Percentiles rank a stretch among this genome's conserved stretches.
Conservation (phyloP, 129 eudicot genomes). For the Heracleum sosnowskyi region DNA sequence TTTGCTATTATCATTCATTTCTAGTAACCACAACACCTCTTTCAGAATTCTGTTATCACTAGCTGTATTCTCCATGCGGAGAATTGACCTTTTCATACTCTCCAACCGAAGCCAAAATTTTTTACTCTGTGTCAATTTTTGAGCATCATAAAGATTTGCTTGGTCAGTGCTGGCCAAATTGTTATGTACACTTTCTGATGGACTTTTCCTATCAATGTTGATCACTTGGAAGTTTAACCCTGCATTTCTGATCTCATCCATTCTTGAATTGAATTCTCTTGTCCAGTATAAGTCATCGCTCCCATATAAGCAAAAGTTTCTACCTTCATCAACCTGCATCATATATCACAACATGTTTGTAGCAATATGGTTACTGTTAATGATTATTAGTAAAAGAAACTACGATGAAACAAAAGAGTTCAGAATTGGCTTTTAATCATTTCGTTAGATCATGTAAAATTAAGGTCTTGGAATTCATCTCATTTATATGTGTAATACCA, state of each 20-base stretch:
- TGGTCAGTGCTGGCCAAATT: slow-evolving; percentile 27
- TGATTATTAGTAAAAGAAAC: background rate
- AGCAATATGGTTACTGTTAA: background rate
- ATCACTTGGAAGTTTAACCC: slow-evolving; percentile 53
- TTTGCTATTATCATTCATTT: slow-evolving; percentile 12
- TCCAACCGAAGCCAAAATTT: slow-evolving; percentile 66
- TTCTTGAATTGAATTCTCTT: slow-evolving; percentile 38
- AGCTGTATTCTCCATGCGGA: slow-evolving; percentile 14
- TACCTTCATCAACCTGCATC: slow-evolving; percentile 47
- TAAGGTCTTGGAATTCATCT: background rate
- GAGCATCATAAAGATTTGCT: slow-evolving; percentile 27
- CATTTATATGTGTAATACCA: background rate
- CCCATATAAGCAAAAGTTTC: slow-evolving; percentile 56
- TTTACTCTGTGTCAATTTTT: slow-evolving; percentile 25
- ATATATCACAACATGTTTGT: background rate
- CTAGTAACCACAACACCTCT: slow-evolving; percentile 37
- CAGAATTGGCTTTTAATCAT: background rate
- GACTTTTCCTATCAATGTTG: slow-evolving; percentile 53
- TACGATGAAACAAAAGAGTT: background rate
- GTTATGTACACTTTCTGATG: slow-evolving; percentile 23
- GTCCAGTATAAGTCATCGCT: slow-evolving; percentile 59
- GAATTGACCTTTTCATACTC: slow-evolving; percentile 40
- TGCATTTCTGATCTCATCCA: slow-evolving; percentile 30
- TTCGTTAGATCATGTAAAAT: background rate
- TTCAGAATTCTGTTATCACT: slow-evolving; percentile 24